Evolutionary conservation across 176 grass and related monocot genomes (phyloP), one percentile per base, ranked within the genome.

Genomic region (Stipa capillata): DNA sequence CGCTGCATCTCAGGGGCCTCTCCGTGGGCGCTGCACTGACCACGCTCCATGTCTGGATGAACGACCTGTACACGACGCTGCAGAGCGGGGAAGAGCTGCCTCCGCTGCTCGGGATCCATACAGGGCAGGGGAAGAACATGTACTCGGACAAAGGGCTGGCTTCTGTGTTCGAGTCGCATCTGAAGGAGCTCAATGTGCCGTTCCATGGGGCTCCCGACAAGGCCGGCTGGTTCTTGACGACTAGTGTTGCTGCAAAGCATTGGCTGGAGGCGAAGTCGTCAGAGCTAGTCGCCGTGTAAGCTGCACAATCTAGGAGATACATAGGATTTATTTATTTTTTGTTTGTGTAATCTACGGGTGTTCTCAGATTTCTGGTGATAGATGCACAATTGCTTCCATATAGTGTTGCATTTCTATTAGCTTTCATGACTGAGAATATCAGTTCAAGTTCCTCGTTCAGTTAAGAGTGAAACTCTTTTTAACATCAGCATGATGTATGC

Each of bases 171-270:
- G 82, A 89, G 76, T 73, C 78, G 17, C 86, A 90, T 60, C 79
- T 98, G 68, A 90, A 69, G 64, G 96, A 93, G 79, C 62, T 98
- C 14, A 74, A 89, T 28, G 92, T 84, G 5, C 96, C 96, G 18
- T 95, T 98, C 82, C 92, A 98, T 74, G 92, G 80, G 70, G 87
- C 89, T 23, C 89, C 90, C 4, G 88, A 93, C 58, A 98, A 87
- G 71, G 85, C 70, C n/a, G 92, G 92, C 39, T 99, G 92, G 90
- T 88, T 99, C 78, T 71, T 99, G 83, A 99, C 92, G 36, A 99
- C 96, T 41, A 88, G 84, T 37, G 81, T 93, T 76, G 96, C 92
- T 21, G 88, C 81, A 24, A 89, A 91, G 74, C 74, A 75, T 47
- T 95, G 96, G 96, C 79, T 98, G 63, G 91, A 92, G 70, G 37